Evolutionary conservation across 164 flowering plant genomes (phyloP), one percentile per base, ranked within the genome.

Genomic region (Stephania yunnanensis): DNA sequence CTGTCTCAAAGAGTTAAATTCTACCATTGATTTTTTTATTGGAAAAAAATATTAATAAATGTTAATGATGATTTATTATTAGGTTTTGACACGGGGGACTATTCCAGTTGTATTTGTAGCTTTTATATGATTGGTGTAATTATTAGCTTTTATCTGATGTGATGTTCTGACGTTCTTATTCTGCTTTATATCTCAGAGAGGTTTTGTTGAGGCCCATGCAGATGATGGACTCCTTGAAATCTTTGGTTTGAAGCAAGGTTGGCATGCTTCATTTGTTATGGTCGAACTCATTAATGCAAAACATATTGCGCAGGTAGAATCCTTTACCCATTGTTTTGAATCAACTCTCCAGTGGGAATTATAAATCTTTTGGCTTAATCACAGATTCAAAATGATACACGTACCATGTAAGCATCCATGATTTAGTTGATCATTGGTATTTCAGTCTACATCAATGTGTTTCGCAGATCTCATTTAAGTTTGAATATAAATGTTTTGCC

Each of bases 231-330:
- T 88, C 64, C 81, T 96, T 71, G 99, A 96, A 83, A 87, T 94
- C 50, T 94, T 94, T 80, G 98, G 99, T 31, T 80, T 96, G n/a
- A 94, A 96, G 87, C 97, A 96, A 72, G 98, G 97, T 70, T 96
- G 98, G 99, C 97, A 96, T 83, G 97, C 98, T 50, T 92, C 99
- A 25, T 89, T 92, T 77, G 99, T 96, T 36, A 94, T 96, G 98
- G 98, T 84, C 58, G 99, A 96, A 77, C 90, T 96, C 69, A 92
- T 96, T 53, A 82, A 92, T 61, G 99, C 98, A 25, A 91, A 90
- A 81, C 99, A 94, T 85, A 87, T 96, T 73, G 93, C 98, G 29
- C 97, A 95, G 99, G 99, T 95, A 87, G 45, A 50, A 50, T 58
- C n/a, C 65, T 17, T 58, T 19, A 17, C 22, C 15, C 19, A 15